Evolutionary conservation across 2,329 filamentous ascomycete genomes (phyloP).

Genomic region (Mycosphaerella sp.): DNA sequence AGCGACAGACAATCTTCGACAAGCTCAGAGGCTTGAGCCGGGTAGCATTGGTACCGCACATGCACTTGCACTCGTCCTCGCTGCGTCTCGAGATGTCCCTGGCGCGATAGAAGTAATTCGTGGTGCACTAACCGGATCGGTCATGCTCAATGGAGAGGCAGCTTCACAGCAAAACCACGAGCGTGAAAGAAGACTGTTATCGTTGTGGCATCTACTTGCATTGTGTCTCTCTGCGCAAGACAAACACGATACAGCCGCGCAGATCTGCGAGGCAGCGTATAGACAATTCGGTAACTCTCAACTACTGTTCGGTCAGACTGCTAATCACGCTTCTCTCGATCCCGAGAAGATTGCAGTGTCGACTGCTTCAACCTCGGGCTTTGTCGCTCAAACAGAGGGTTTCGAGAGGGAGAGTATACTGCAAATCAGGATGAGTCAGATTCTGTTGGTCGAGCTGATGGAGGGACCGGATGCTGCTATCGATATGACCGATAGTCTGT

Average conservation of each 20-base stretch:
- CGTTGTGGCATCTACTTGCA: slow-evolving; percentile 86
- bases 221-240: slow-evolving; percentile 80
- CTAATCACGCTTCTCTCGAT: slow-evolving; percentile 33
- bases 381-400: slow-evolving; percentile 74
- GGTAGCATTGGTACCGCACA: slow-evolving; percentile 62
- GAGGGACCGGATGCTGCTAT: slow-evolving; percentile 82
- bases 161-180: slow-evolving; percentile 16
- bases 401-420: slow-evolving; percentile 80
- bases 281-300: slow-evolving; percentile 74
- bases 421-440: slow-evolving; percentile 94
- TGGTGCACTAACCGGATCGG: slow-evolving; percentile 53
- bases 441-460: slow-evolving; percentile 73
- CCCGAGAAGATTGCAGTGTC: slow-evolving; percentile 14
- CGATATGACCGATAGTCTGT: slow-evolving; percentile 77
- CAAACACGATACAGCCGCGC: slow-evolving; percentile 72
- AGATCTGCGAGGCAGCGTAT: slow-evolving; percentile 83
- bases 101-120: slow-evolving; percentile 78
- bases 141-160: slow-evolving; percentile 17
- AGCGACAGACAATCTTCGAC: slow-evolving; percentile 69
- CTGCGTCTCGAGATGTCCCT: slow-evolving; percentile 75
- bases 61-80: slow-evolving; percentile 74
- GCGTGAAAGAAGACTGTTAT: slow-evolving; percentile 61
- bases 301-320: slow-evolving; percentile 61
- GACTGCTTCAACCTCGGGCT: slow-evolving; percentile 37
- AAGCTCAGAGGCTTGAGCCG: slow-evolving; percentile 47